Evolutionary conservation across 2,329 filamentous ascomycete species (phyloP).

Genomic region (Nectriaceae sp.): DNA sequence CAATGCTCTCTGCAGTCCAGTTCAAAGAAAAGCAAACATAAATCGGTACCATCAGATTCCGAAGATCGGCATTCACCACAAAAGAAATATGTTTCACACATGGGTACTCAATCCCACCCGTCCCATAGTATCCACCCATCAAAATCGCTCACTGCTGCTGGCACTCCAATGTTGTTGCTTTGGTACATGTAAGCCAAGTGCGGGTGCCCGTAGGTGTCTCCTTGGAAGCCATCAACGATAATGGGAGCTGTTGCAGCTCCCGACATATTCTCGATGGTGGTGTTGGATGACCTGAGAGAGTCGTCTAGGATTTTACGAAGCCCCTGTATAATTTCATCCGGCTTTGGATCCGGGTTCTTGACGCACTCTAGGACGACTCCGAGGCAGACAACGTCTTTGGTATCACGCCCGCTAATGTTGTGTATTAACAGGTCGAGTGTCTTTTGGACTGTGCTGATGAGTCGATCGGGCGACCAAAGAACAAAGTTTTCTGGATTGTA

Average conservation of each 20-base stretch:
- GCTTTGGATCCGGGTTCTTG: conserved; percentile 41
- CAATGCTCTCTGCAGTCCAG: conserved; percentile 4
- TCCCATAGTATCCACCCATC: conserved; percentile 43
- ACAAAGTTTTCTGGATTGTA: conserved; percentile 38
- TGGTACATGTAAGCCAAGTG: conserved; percentile 34
- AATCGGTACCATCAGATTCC: conserved; percentile 1
- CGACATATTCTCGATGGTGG: conserved; percentile 40
- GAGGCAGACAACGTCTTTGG: conserved; percentile 53
- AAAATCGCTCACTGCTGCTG: conserved; percentile 29
- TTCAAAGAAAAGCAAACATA: conserved; percentile 13
- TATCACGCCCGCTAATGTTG: conserved; percentile 50
- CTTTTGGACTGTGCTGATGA: conserved; percentile 48
- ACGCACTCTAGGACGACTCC: conserved; percentile 50
- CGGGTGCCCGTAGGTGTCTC: conserved; percentile 30
- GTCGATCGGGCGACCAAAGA: conserved; percentile 44
- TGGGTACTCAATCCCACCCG: conserved; percentile 37
- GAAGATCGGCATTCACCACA: not conserved
- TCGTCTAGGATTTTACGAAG: conserved; percentile 46
- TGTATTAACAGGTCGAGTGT: conserved; percentile 47
- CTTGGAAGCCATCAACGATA: conserved; percentile 20
- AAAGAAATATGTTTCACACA: not conserved
- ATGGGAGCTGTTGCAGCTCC: conserved; percentile 7
- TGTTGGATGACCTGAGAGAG: conserved; percentile 46
- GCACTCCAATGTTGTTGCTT: conserved; percentile 27
- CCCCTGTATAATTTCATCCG: conserved; percentile 43